Evolutionary conservation across 345 rosid genomes (phyloP), one percentile per base, ranked within the genome.

Genomic region (Sonneratia caseolaris): DNA sequence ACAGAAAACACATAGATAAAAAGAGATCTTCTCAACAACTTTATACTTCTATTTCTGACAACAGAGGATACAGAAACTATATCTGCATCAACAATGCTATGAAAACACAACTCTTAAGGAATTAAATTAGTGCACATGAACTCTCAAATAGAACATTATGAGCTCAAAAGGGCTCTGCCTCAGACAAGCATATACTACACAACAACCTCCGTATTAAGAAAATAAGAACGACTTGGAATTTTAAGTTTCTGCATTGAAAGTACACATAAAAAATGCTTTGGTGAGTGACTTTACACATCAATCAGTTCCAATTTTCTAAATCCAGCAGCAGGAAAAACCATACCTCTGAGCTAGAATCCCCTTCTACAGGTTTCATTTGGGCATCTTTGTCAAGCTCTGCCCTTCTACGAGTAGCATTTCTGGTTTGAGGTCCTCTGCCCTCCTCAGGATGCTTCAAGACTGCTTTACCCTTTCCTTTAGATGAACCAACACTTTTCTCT

Each of bases 401-500:
- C 79, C 88, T 91, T 86, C 92, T 92, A 70, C 89, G 98, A 83
- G 91, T 68, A 70, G 90, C 87, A 83, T 89, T 96, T 84, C 98
- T 91, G 37, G 99, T 96, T 83, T 91, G 95, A 70, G 99, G 98
- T 73, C 96, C 96, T 82, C 87, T 85, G 37, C 81, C 79, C 75
- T 87, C 99, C 69, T 83, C 95, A 68, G 86, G 82, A 68, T 89
- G 80, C 83, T 89, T 96, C 85, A 96, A 75, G 76, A 96, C 96
- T 74, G 98, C 96, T 84, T 92, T 96, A 72, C 99, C 99, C 85
- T 95, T 95, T 47, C 96, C 99, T 82, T 90, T 95, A 0, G 96
- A 92, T 56, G 95, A 87, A 84, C 86, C 85, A 64, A 88, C 72
- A 74, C 86, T 82, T 82, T 89, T 92, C 80, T 91, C 98, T 74